Base-by-base conservation (phyloP, 2,329 filamentous ascomycete species). In the Xylaria multiplex region DNA sequence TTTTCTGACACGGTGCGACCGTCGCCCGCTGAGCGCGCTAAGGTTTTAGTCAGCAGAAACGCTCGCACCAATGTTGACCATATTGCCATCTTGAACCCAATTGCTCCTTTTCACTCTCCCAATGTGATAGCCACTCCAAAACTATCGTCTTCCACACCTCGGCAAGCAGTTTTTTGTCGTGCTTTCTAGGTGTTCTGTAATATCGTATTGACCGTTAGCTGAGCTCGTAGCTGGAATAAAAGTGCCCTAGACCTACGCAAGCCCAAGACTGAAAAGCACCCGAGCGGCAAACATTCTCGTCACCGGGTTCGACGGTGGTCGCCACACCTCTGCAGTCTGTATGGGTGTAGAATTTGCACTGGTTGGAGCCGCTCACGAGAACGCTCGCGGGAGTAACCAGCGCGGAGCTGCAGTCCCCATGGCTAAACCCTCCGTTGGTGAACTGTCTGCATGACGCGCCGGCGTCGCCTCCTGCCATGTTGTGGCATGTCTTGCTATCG, bases 301-400 rank as follows among this genome's bases (percentile, higher is more conserved):
- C 6, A n/a, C 43, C 43, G 43, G 43, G 43, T 46, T n/a, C 13
- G 43, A 46, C 43, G 43, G 43, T 46, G 16, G 43, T 46, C 43
- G 43, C 43, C 43, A 46, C 43, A 46, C 43, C 43, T 46, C 13
- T 19, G 43, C 43, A 46, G 43, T 16, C 43, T 16, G 43, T 46
- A 46, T 46, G 43, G 43, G 43, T 46, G 43, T 46, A 46, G 43
- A 46, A 46, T 16, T 46, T 46, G 43, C 43, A 46, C 43, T 46
- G 43, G 43, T 46, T 46, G 43, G 43, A 22, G 43, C 16, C 43
- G 16, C 43, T 46, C 43, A 46, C 43, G 43, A 46, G 14, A 46
- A 46, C 43, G 8, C 43, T 46, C 14, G 43, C 43, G 43, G 43
- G 43, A n/a, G 14, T 46, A 16, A 46, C 43, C 43, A 46, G 3